phyloP scores from a whole-genome alignment of 768 basidiomycete genomes.

The Pholiota microspora region DNA sequence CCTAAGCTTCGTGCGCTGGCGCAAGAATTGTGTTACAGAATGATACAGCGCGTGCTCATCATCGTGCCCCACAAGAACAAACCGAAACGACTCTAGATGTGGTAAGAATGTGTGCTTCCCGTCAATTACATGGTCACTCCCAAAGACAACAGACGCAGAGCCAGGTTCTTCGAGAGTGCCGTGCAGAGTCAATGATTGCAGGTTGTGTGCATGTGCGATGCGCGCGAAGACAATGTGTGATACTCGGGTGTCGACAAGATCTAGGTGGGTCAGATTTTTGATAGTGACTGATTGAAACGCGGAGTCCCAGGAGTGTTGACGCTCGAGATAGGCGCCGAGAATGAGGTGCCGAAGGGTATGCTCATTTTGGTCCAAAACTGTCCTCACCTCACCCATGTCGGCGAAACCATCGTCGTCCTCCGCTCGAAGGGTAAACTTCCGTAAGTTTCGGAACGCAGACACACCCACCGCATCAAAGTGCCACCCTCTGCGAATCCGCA shows the following conservation, averaged over 20 bases:
- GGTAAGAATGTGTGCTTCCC: constrained; percentile 60
- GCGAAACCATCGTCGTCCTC: constrained; percentile 73
- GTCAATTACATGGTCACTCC: constrained; percentile 58
- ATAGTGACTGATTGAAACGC: constrained; percentile 64
- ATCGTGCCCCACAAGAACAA: constrained; percentile 63
- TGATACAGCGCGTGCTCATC: constrained; percentile 51
- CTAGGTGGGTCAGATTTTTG: constrained; percentile 64
- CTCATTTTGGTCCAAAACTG: constrained; percentile 60
- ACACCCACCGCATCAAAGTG: constrained; percentile 74
- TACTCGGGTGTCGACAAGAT: constrained; percentile 69
- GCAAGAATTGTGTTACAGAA: constrained; percentile 53
- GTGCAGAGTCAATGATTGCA: constrained; percentile 63
- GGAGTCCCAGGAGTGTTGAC: constrained; percentile 65
- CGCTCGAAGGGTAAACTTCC: constrained; percentile 65
- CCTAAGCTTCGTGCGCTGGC: constrained; percentile 44
- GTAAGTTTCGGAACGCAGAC: constrained; percentile 56
- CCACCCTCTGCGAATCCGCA: constrained; percentile 46
- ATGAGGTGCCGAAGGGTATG: constrained; percentile 57
- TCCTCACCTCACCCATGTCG: constrained; percentile 65
- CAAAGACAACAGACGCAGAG: constrained; percentile 59
- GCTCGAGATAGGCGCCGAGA: constrained; percentile 66
- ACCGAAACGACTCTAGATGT: constrained; percentile 59
- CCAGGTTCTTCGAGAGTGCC: constrained; percentile 61
- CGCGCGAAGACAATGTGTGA: constrained; percentile 61
- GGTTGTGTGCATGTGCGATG: constrained; percentile 59